Evolutionary conservation across 2,329 filamentous ascomycete genomes (phyloP).

Genomic region (Aschersonia sp.): DNA sequence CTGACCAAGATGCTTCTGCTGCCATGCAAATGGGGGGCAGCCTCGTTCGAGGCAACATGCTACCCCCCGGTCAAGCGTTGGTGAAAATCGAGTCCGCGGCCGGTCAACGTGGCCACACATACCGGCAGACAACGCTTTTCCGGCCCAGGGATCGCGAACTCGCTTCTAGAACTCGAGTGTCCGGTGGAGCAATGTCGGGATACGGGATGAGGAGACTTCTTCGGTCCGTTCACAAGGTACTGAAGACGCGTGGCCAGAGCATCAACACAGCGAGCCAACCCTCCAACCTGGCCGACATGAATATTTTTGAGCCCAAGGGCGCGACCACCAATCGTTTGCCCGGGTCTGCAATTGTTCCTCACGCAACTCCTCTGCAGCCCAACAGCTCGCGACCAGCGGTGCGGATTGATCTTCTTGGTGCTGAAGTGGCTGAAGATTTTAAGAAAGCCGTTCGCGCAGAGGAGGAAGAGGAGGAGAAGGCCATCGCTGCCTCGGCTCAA

Average conservation of each 20-base stretch:
- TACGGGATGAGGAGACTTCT: slow-evolving; percentile 77
- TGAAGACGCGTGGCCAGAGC: slow-evolving; percentile 46
- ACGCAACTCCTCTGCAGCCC: slow-evolving; percentile 26
- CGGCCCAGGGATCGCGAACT: slow-evolving; percentile 17
- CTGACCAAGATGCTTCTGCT: slow-evolving; percentile 42
- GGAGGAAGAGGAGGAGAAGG: slow-evolving; percentile 20
- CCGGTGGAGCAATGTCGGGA: slow-evolving; percentile 46
- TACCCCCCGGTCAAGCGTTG: slow-evolving; percentile 70
- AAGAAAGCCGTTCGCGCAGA: slow-evolving; percentile 60
- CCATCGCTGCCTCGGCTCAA: too few species aligned
- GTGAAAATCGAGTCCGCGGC: slow-evolving; percentile 50
- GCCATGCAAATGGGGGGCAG: slow-evolving; percentile 62
- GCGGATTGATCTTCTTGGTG: slow-evolving; percentile 72
- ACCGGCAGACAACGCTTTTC: slow-evolving; percentile 40
- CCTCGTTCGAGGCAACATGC: slow-evolving; percentile 72
- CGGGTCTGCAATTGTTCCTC: slow-evolving; percentile 45
- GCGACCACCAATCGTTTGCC: slow-evolving; percentile 43
- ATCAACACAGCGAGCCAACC: slow-evolving; percentile 28
- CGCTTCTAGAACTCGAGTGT: slow-evolving; percentile 31
- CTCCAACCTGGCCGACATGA: slow-evolving; percentile 28
- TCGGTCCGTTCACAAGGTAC: slow-evolving; percentile 67
- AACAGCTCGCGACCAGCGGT: slow-evolving; percentile 36
- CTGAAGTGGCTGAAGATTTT: slow-evolving; percentile 64
- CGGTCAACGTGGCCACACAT: slow-evolving; percentile 23
- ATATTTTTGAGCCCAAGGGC: slow-evolving; percentile 33